Evolutionary conservation across 2,329 filamentous ascomycete species (phyloP), one percentile per base, ranked within the genome.

Genomic region (Chaetomiaceae sp.): DNA sequence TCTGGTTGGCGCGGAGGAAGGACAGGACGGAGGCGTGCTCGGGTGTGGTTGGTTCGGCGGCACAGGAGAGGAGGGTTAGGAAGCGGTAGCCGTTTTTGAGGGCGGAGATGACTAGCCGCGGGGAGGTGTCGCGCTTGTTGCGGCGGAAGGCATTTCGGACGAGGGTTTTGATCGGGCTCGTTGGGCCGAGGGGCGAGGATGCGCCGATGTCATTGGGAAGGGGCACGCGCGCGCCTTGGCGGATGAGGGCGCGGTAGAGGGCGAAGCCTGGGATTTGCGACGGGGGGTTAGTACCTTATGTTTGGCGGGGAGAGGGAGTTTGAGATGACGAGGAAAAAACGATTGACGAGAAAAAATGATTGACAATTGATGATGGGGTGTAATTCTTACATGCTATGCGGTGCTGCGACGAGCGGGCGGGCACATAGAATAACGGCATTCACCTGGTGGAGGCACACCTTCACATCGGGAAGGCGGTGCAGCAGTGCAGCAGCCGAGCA

Each of bases 241-340:
- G 74, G 46, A 89, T 69, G 49, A 92, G 78, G 31, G 85, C 82
- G 55, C 84, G 78, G 69, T 85, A 91, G 43, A 92, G 80, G 44
- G 86, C 84, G 56, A 87, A 76, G 63, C 81, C 83, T 85, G 58
- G 17, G 19, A 21, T 19, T 9, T 9, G 33, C n/a, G n/a, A n/a
- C n/a, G n/a, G n/a, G n/a, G n/a, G n/a, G n/a, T n/a, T n/a, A n/a
- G n/a, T n/a, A n/a, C n/a, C n/a, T n/a, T n/a, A n/a, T n/a, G n/a
- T n/a, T n/a, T n/a, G n/a, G n/a, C 30, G 19, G 39, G n/a, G 25
- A 21, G 10, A 19, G 12, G 12, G 19, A 33, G 27, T 20, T 30
- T 20, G 12, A 6, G n/a, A 33, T 33, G 12, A 12, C 12, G 8
- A 19, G 9, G 13, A 23, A n/a, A 35, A 3, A 13, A 31, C 25